phyloP scores from a whole-genome alignment of 2,329 filamentous ascomycete species.

The Aureobasidium mangrovei region DNA sequence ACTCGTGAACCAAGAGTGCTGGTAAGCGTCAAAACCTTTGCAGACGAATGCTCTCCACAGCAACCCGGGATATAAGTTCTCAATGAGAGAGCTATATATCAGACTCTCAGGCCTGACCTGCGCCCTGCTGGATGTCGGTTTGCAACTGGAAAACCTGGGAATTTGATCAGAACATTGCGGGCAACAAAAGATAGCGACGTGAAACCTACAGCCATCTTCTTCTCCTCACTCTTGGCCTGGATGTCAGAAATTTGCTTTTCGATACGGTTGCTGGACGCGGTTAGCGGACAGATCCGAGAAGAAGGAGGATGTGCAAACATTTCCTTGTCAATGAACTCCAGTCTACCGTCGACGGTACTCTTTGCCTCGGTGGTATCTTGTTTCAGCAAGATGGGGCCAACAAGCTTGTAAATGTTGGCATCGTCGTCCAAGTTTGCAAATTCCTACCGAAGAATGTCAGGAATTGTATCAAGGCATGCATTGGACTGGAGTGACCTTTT shows the following conservation, averaged over 20 bases:
- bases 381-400: slow-evolving; percentile 87
- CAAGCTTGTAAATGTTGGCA: slow-evolving; percentile 90
- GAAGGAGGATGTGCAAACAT: slow-evolving; percentile 52
- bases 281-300: neutral
- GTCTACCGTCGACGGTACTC: slow-evolving; percentile 77
- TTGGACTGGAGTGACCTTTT: slow-evolving; percentile 49
- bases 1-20: too few relatives aligned
- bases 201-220: slow-evolving; percentile 53
- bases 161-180: neutral
- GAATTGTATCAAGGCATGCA: neutral
- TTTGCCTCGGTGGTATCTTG: slow-evolving; percentile 87
- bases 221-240: slow-evolving; percentile 55
- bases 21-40: too few relatives aligned
- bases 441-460: slow-evolving; percentile 47
- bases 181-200: neutral
- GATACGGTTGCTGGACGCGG: slow-evolving; percentile 48
- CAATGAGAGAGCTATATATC: neutral
- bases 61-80: neutral
- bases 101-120: neutral
- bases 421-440: slow-evolving; percentile 70
- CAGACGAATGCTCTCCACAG: too few relatives aligned
- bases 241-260: slow-evolving; percentile 57
- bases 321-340: slow-evolving; percentile 90
- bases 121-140: slow-evolving; percentile 29
- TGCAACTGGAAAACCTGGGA: slow-evolving; percentile 38